phyloP scores from a whole-genome alignment of 208 protist genomes.

The Leishmania guyanensis region DNA sequence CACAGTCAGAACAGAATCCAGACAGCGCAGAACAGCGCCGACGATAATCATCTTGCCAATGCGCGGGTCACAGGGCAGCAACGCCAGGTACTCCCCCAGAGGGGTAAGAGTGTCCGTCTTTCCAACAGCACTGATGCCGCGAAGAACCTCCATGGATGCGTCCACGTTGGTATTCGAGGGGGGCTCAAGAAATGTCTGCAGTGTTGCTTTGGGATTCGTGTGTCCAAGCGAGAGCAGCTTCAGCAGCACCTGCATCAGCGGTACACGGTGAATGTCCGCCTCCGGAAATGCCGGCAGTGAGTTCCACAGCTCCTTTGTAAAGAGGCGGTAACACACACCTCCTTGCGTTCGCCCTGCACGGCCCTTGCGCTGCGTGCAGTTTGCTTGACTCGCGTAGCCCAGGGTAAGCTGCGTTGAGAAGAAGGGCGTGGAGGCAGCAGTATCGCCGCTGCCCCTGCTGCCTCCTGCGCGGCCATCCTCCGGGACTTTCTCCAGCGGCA shows the following conservation, averaged over 20 bases:
- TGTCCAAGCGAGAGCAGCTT: conserved; percentile 78
- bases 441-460: not conserved
- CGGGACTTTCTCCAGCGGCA: conserved; percentile 2
- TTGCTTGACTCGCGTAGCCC: conserved; percentile 92
- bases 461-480: not conserved
- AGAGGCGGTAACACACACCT: conserved; percentile 98
- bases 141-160: conserved; percentile 59
- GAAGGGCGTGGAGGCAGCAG: conserved; percentile 11
- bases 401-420: conserved; percentile 79
- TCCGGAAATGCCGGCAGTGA: conserved; percentile 68
- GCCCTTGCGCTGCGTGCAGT: conserved; percentile 98
- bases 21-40: conserved; percentile 89
- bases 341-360: conserved; percentile 98
- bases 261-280: conserved; percentile 94
- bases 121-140: conserved; percentile 65
- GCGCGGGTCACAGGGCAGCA: conserved; percentile 84
- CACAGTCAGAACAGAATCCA: conserved; percentile 95
- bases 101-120: conserved; percentile 69
- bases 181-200: conserved; percentile 85
- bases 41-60: conserved; percentile 96
- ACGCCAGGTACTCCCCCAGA: conserved; percentile 85
- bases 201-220: conserved; percentile 48
- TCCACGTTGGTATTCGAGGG: conserved; percentile 63
- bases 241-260: conserved; percentile 94
- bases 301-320: conserved; percentile 78